These are phyloP conservation scores for Erodium trifolium DNA, from an alignment of 441 rosid genomes.

Conservation along the genomic window DNA sequence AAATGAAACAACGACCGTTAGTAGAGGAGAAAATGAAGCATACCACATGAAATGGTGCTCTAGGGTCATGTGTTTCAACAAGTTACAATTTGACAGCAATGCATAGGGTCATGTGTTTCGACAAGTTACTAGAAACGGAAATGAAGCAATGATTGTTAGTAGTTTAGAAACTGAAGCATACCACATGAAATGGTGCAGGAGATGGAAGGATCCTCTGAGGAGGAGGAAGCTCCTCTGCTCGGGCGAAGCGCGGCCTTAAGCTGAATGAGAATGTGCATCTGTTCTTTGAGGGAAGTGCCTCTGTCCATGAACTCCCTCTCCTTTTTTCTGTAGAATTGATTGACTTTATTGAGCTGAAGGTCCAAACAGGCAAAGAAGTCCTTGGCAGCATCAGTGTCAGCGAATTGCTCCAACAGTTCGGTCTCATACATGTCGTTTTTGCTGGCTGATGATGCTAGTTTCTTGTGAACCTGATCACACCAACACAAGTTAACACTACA, in stretches of 20 bases:
- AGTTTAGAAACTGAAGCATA: conserved; percentile 18
- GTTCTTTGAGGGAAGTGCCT: conserved; percentile 73
- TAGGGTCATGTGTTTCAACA: too few relatives aligned
- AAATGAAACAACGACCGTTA: too few relatives aligned
- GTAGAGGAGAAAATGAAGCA: too few relatives aligned
- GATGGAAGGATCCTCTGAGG: conserved; percentile 62
- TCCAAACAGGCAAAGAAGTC: conserved; percentile 75
- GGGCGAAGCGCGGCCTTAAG: conserved; percentile 51
- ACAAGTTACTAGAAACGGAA: neutral
- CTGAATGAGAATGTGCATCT: conserved; percentile 69
- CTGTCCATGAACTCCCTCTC: conserved; percentile 92
- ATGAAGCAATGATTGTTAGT: neutral
- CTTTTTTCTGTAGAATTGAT: conserved; percentile 63
- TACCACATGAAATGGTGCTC: too few relatives aligned
- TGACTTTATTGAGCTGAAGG: conserved; percentile 81
- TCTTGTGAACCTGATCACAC: conserved; percentile 66
- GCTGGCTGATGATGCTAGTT: conserved; percentile 61
- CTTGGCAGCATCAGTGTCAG: conserved; percentile 61
- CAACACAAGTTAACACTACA: too few relatives aligned
- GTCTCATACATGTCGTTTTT: conserved; percentile 72
- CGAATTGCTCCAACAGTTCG: conserved; percentile 69
- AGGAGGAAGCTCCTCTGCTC: conserved; percentile 31
- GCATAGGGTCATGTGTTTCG: neutral
- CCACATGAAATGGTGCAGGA: conserved; percentile 71
- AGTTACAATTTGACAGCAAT: too few relatives aligned